phyloP scores from a whole-genome alignment of 164 flowering plant species.

The Kalanchoe fedtschenkoi region DNA sequence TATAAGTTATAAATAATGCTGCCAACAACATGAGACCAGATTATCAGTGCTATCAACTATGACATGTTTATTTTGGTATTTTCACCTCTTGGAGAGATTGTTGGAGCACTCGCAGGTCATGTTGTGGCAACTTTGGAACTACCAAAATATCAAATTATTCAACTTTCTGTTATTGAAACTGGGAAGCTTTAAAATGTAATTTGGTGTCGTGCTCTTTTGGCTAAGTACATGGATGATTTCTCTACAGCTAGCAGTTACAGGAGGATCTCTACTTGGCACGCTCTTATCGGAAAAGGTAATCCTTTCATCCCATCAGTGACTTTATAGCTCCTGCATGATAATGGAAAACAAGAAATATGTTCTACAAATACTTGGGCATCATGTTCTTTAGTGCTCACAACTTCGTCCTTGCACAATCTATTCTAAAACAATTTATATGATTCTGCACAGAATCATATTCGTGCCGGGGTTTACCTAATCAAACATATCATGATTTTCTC shows the following conservation, averaged over 20 bases:
- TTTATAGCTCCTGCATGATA: not conserved
- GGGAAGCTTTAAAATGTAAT: not conserved
- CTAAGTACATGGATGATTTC: too few species aligned
- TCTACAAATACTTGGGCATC: not conserved
- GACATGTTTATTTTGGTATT: slow-evolving; percentile 84
- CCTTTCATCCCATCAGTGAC: not conserved
- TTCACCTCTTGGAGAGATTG: slow-evolving; percentile 94
- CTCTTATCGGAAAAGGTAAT: slow-evolving; percentile 89
- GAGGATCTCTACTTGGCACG: slow-evolving; percentile 85
- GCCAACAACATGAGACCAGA: not conserved
- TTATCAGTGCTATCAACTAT: not conserved
- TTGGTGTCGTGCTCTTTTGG: not conserved
- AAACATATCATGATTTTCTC: not conserved
- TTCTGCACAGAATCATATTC: not conserved
- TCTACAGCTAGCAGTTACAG: slow-evolving; percentile 83
- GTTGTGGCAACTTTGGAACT: slow-evolving; percentile 89
- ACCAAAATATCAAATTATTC: slow-evolving; percentile 1
- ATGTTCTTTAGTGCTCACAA: not conserved
- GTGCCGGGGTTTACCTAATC: not conserved
- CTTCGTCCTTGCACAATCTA: not conserved
- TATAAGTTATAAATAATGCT: not conserved
- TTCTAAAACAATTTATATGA: not conserved
- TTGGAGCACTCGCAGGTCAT: slow-evolving; percentile 92
- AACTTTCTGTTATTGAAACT: not conserved
- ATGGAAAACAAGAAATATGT: not conserved